Conservation (phyloP, 345 rosid species). For the Nephelium lappaceum region DNA sequence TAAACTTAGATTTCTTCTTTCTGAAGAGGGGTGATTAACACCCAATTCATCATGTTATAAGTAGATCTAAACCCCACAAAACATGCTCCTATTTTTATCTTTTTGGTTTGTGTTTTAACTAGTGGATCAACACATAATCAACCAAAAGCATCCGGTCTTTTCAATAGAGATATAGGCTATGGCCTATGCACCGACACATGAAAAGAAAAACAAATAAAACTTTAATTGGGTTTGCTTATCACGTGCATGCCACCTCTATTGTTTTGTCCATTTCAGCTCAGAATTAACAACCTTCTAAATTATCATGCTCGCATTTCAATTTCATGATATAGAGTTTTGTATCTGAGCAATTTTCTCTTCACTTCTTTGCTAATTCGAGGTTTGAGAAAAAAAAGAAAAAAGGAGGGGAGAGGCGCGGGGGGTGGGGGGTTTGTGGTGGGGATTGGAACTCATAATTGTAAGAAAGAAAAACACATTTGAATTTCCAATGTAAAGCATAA, state of each 20-base stretch:
- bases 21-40: too few species aligned
- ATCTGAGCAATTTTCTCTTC: too few species aligned
- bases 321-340: neutral
- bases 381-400: too few species aligned
- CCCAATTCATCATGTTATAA: neutral
- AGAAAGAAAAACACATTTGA: too few species aligned
- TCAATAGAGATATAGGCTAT: neutral
- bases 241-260: conserved; percentile 17
- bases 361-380: too few species aligned
- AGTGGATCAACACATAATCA: neutral
- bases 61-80: neutral
- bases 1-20: too few species aligned
- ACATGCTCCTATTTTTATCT: too few species aligned
- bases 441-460: too few species aligned
- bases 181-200: neutral
- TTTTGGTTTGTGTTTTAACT: neutral
- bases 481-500: too few species aligned
- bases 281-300: neutral
- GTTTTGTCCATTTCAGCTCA: neutral
- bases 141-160: neutral
- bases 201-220: neutral
- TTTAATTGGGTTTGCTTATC: neutral
- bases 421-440: too few species aligned
- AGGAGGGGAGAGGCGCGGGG: too few species aligned
- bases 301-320: too few species aligned